Evolutionary conservation across 1,284 basidiomycete species (phyloP).

Genomic region (Neolentinus lepideus): DNA sequence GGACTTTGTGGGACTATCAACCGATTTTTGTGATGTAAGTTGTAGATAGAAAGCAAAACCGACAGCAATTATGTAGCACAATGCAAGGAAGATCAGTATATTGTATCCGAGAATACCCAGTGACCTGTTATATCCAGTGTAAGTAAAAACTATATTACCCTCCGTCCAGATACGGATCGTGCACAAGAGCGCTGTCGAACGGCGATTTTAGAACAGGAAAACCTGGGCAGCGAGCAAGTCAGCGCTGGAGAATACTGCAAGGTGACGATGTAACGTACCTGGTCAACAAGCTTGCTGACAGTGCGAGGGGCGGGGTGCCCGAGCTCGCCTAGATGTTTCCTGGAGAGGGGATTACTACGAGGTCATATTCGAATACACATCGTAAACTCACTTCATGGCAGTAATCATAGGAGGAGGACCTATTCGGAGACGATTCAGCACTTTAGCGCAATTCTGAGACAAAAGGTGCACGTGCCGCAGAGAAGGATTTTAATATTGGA

Average conservation of each 20-base stretch:
- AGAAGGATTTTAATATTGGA: conserved; percentile 78
- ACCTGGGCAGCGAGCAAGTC: conserved; percentile 27
- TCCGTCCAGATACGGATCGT: not conserved
- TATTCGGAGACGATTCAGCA: conserved; percentile 18
- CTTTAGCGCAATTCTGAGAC: conserved; percentile 1
- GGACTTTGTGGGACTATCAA: too few species aligned
- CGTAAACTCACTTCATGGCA: conserved; percentile 88
- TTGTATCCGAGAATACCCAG: not conserved
- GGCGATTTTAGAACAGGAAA: conserved; percentile 66
- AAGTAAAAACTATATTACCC: not conserved
- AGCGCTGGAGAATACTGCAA: conserved; percentile 1
- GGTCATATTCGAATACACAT: not conserved
- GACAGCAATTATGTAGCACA: too few species aligned
- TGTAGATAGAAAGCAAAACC: too few species aligned
- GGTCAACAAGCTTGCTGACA: conserved; percentile 90
- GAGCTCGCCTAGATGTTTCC: conserved; percentile 85
- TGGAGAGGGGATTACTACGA: conserved; percentile 19
- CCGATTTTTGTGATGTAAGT: too few species aligned
- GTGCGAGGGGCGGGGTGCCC: conserved; percentile 83
- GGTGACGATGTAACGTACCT: conserved; percentile 46
- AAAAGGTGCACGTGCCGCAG: conserved; percentile 65
- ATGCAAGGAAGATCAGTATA: not conserved
- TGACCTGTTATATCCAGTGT: not conserved
- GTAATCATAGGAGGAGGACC: conserved; percentile 94
- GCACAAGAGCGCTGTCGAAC: too few species aligned